phyloP scores from a whole-genome alignment of 169 alveolate genomes.

The Cryptosporidium muris region DNA sequence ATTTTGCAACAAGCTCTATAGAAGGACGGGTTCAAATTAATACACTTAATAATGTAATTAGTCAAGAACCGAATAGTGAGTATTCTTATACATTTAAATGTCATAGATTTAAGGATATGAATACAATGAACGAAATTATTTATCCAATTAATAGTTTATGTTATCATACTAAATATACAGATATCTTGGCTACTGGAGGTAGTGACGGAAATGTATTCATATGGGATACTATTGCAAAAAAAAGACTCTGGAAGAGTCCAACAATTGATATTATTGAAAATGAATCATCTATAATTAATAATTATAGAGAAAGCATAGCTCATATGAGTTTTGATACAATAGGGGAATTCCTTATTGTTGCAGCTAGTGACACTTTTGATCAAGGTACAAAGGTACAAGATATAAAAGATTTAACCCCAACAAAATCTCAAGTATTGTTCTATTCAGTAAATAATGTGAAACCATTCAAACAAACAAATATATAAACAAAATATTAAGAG shows the following conservation, averaged over 20 bases:
- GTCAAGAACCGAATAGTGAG: slow-evolving; percentile 25
- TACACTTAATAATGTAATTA: slow-evolving; percentile 26
- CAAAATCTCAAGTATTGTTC: slow-evolving; percentile 23
- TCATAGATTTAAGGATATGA: slow-evolving; percentile 54
- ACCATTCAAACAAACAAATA: slow-evolving; percentile 15
- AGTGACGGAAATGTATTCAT: slow-evolving; percentile 52
- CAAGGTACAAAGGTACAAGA: slow-evolving; percentile 1
- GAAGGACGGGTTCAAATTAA: slow-evolving; percentile 68
- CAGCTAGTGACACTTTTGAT: slow-evolving; percentile 40
- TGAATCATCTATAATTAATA: slow-evolving; percentile 3
- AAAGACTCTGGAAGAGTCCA: slow-evolving; percentile 68
- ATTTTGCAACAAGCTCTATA: slow-evolving; percentile 63
- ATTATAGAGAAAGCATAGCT: slow-evolving; percentile 43
- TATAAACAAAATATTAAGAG: neutral
- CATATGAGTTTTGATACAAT: slow-evolving; percentile 39
- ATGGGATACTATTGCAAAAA: slow-evolving; percentile 67
- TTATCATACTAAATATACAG: slow-evolving; percentile 15
- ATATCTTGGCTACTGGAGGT: slow-evolving; percentile 63
- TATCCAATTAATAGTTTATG: slow-evolving; percentile 58
- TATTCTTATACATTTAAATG: slow-evolving; percentile 67
- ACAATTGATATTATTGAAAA: slow-evolving; percentile 40
- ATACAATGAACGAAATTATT: slow-evolving; percentile 51
- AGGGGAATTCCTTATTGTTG: slow-evolving; percentile 22
- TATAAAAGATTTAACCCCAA: neutral
- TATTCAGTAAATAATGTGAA: slow-evolving; percentile 40